Percentiles rank a stretch among this genome's conserved stretches.
These are phyloP conservation scores for Bromus sterilis DNA, from an alignment of 176 grass and related monocot genomes.

Conservation along the genomic window DNA sequence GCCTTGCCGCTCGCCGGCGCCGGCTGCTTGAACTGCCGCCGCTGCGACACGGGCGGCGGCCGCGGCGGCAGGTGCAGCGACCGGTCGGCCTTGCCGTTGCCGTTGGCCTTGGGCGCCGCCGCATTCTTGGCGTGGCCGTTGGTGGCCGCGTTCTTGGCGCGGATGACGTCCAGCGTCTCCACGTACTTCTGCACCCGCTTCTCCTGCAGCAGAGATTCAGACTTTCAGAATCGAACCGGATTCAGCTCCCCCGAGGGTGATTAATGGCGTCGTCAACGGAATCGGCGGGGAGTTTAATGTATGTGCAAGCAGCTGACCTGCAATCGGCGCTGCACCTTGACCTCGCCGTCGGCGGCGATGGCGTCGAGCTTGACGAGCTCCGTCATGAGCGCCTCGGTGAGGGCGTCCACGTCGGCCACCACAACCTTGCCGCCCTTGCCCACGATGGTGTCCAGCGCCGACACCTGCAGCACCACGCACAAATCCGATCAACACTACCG, in stretches of 20 bases:
- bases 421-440: constrained; percentile 70
- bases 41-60: constrained; percentile 42
- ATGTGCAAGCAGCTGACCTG: constrained; percentile 62
- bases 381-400: constrained; percentile 89
- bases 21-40: constrained; percentile 35
- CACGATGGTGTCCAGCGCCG: constrained; percentile 62
- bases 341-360: constrained; percentile 79
- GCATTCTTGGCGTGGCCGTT: background rate
- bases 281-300: background rate
- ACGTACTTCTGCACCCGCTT: constrained; percentile 91
- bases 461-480: constrained; percentile 38
- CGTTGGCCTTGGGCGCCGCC: constrained; percentile 22
- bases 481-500: background rate
- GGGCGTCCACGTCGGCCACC: constrained; percentile 57
- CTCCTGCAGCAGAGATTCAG: constrained; percentile 29
- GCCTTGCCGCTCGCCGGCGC: background rate
- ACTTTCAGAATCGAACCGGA: background rate
- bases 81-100: constrained; percentile 11
- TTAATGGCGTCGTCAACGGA: background rate
- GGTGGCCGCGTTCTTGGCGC: constrained; percentile 48
- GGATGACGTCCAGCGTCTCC: constrained; percentile 75
- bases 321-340: constrained; percentile 59
- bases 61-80: constrained; percentile 33
- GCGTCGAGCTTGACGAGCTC: constrained; percentile 87
- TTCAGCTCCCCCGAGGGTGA: background rate